Evolutionary conservation across 495 filamentous ascomycete genomes (phyloP).

Genomic region (Oidiodendron maius): DNA sequence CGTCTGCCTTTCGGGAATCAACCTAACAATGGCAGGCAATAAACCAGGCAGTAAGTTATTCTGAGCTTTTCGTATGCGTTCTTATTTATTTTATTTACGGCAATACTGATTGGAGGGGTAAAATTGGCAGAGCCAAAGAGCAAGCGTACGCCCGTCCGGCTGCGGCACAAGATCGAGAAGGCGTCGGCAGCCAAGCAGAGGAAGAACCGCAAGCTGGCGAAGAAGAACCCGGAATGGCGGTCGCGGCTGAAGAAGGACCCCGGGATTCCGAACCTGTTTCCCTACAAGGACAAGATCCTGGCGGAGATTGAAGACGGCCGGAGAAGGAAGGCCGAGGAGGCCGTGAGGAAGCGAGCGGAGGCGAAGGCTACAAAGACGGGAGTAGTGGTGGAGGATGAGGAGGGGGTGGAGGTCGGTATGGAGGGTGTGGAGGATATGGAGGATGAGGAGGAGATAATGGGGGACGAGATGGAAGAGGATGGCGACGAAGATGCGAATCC

Average conservation of each 20-base stretch:
- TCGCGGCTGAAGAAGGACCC: conserved; percentile 94
- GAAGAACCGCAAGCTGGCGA: conserved; percentile 80
- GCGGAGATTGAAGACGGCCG: conserved; percentile 89
- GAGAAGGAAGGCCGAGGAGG: conserved; percentile 74
- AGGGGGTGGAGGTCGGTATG: conserved; percentile 33
- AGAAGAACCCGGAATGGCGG: conserved; percentile 94
- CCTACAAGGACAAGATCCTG: conserved; percentile 92
- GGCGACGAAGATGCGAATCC: conserved; percentile 63
- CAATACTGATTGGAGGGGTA: conserved; percentile 15
- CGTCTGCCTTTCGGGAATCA: too few species aligned
- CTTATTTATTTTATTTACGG: not conserved
- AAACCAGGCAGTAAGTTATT: conserved; percentile 24
- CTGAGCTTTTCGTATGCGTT: too few species aligned
- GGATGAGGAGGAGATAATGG: conserved; percentile 32
- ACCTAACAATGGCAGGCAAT: conserved; percentile 21
- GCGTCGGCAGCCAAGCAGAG: conserved; percentile 83
- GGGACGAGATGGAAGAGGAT: conserved; percentile 48
- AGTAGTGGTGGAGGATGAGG: conserved; percentile 35
- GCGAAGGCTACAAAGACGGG: conserved; percentile 46
- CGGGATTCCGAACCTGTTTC: conserved; percentile 94
- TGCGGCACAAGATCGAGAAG: conserved; percentile 95
- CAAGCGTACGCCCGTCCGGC: conserved; percentile 80
- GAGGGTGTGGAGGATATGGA: conserved; percentile 33
- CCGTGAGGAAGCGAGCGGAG: conserved; percentile 59
- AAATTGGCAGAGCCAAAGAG: conserved; percentile 90